Base-by-base conservation (phyloP, 164 flowering plant genomes). In the Vitis cinerea region DNA sequence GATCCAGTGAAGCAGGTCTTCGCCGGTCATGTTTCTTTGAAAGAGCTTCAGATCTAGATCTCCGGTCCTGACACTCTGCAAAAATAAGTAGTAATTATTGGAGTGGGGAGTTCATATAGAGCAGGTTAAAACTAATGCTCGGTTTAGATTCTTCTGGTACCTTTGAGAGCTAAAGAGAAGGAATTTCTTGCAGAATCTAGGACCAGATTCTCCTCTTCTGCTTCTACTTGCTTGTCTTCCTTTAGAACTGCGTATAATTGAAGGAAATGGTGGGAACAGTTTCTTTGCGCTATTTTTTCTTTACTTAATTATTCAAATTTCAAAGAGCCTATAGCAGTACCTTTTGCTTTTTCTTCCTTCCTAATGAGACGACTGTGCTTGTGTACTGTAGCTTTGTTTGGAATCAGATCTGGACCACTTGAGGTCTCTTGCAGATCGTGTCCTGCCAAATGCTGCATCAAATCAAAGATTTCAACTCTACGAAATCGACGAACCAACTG, bases 111-210 rank as follows among this genome's bases (percentile, higher is more conserved):
- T 29, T 48, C 7, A n/a, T 12, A 30, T 23, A 58, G 52, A 47
- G 47, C 13, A 37, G 27, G 27, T 23, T 23, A 23, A 11, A 59
- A 10, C 53, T 17, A 64, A 13, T 10, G 56, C 2, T 50, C 64
- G 16, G 49, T 31, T 52, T 51, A 4, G 27, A n/a, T 49, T n/a
- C 9, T 50, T 52, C 7, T 29, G 27, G 50, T 75, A 90, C 98
- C 97, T 89, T 78, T 88, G 51, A 91, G 79, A 69, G 94, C 97
- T 31, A 71, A 74, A 75, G 98, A 88, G 77, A 91, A 91, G 2
- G 95, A 90, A 79, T 68, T 79, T 50, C 85, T 88, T 1, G 88
- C 86, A 10, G 95, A 84, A 80, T 86, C 88, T 56, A 77, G 10
- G 9, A 61, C 49, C 9, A 60, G 67, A 60, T 27, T 79, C 48